Base-by-base conservation (phyloP, 176 grass and related monocot species). In the Alloteropsis semialata region DNA sequence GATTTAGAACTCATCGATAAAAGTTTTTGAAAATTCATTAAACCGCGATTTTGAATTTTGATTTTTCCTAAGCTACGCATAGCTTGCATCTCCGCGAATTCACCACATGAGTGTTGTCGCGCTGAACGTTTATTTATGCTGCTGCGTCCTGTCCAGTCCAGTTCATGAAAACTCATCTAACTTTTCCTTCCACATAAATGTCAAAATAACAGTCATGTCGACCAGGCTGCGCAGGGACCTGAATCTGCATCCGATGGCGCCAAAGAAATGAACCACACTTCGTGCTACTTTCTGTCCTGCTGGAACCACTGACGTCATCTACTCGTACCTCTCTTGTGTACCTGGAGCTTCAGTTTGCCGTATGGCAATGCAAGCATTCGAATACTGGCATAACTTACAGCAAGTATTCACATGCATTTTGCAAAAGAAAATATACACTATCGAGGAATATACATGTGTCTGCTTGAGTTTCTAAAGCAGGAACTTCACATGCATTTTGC, bases 101-200 rank as follows among this genome's bases (percentile, higher is more conserved):
- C 72, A 63, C 49, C 65, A 67, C 84, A 72, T 10, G 5, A 80
- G 46, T 79, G 81, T 78, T 67, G 87, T 67, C 58, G 58, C 79
- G 58, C 74, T 79, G 75, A 81, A 60, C 75, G 83, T 88, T 88
- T 85, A 89, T 81, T 86, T 82, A 72, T 72, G 78, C 49, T 62
- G 59, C 51, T 89, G 82, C 72, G 45, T 16, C 45, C 53, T 5
- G 22, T 10, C 18, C 62, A 71, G 30, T 9, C 54, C 34, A 41
- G 39, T 39, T 77, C 77, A 57, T 46, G 15, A 49, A 21, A 83
- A 54, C 64, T 36, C 88, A 86, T 82, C 88, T 78, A 88, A 82
- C 88, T 82, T 90, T 84, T 86, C 65, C 46, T 49, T 66, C 78
- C 65, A 58, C 88, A 86, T 90, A 86, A 90, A 90, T 90, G 83